These are phyloP conservation scores for Tuber calosporum DNA, from an alignment of 495 filamentous ascomycete genomes.

Conservation along the genomic window DNA sequence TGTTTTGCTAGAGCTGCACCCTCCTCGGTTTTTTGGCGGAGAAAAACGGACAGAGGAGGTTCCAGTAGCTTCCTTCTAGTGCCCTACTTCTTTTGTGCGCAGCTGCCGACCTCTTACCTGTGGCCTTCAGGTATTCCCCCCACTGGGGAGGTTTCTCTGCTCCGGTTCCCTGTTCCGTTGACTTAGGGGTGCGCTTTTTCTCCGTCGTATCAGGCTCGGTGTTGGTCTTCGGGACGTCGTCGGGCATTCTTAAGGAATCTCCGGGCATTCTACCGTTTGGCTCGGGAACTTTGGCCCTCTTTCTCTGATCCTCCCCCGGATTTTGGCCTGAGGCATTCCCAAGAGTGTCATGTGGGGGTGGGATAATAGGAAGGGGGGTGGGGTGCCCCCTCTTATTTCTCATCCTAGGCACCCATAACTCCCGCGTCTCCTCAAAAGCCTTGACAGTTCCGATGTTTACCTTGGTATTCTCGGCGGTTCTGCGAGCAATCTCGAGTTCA, in stretches of 20 bases:
- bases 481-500: background rate
- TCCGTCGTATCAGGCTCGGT: background rate
- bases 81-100: background rate
- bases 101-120: background rate
- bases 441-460: background rate
- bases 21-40: background rate
- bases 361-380: background rate
- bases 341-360: background rate
- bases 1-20: background rate
- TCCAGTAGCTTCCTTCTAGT: background rate
- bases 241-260: background rate
- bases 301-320: background rate
- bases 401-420: background rate
- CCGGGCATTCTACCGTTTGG: background rate
- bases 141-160: background rate
- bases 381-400: background rate
- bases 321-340: background rate
- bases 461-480: background rate
- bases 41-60: background rate
- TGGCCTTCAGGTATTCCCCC: background rate
- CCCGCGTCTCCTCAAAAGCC: background rate
- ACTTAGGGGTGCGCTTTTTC: background rate
- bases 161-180: background rate
- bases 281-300: background rate
- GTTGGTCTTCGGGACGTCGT: background rate